Conservation (phyloP, 352 stramenopile species). For the Phytopythium montanum region DNA sequence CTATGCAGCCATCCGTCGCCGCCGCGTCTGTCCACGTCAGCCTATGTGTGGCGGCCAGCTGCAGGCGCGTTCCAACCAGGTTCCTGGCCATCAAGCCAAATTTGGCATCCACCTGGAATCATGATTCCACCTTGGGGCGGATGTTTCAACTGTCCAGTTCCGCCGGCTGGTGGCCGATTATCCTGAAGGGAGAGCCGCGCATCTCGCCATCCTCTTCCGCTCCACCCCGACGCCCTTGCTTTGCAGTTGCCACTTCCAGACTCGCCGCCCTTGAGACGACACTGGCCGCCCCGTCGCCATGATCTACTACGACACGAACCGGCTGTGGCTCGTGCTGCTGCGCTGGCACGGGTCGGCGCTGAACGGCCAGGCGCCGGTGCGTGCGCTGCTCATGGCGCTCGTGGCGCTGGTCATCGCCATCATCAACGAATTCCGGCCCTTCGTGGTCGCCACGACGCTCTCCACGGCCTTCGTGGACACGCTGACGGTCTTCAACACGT, state of each 20-base stretch:
- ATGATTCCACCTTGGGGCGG: too few relatives aligned
- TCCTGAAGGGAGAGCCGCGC: too few relatives aligned
- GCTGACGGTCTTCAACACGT: slow-evolving; percentile 85
- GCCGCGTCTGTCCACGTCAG: too few relatives aligned
- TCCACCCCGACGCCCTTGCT: too few relatives aligned
- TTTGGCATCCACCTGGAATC: background rate
- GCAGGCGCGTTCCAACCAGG: background rate
- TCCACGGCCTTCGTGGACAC: slow-evolving; percentile 78
- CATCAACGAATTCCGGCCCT: slow-evolving; percentile 50
- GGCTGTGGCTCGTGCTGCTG: slow-evolving; percentile 54
- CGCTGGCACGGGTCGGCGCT: slow-evolving; percentile 75
- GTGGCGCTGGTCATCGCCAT: slow-evolving; percentile 48
- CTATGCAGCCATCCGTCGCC: too few relatives aligned
- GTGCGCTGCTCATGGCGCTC: slow-evolving; percentile 62
- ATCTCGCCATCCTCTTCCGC: background rate
- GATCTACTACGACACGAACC: slow-evolving; percentile 80
- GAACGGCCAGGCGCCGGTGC: slow-evolving; percentile 57
- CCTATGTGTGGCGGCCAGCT: background rate
- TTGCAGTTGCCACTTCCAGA: background rate
- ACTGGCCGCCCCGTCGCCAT: slow-evolving; percentile 16
- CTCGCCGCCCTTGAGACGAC: background rate
- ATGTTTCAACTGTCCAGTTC: too few relatives aligned
- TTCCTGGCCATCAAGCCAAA: background rate
- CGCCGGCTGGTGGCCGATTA: too few relatives aligned
- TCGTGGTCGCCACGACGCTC: slow-evolving; percentile 58